Evolutionary conservation across 1,139 yeast species (phyloP).

Genomic region (Magnusiomyces clavatus): DNA sequence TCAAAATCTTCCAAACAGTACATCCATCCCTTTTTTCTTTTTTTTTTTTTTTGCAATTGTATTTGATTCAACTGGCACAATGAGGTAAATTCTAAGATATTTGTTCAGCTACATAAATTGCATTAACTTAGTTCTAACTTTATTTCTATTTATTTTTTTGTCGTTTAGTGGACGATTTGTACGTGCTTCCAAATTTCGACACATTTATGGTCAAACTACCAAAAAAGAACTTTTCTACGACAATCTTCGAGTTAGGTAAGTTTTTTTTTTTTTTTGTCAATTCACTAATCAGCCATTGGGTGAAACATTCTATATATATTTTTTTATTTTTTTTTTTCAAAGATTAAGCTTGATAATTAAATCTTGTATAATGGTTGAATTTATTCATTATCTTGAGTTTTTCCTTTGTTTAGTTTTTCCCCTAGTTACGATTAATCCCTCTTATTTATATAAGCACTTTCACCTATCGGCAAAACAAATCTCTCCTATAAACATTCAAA

Average conservation of each 20-base stretch:
- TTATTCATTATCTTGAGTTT: no score
- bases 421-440: no score
- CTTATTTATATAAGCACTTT: background rate
- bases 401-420: background rate
- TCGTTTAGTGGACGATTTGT: conserved; percentile 77
- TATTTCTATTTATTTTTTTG: background rate
- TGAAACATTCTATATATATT: background rate
- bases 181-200: conserved; percentile 93
- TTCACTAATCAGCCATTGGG: background rate
- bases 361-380: no score
- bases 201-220: conserved; percentile 87
- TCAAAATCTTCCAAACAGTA: no score
- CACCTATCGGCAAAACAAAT: background rate
- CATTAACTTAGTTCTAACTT: background rate
- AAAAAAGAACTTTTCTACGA: conserved; percentile 87
- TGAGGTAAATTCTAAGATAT: background rate
- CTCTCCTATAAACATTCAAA: background rate
- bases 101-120: background rate
- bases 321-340: background rate
- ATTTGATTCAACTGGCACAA: background rate
- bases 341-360: no score
- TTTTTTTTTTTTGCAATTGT: no score
- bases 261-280: background rate
- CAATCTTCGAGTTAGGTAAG: conserved; percentile 46
- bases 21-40: no score